These are phyloP conservation scores for Pelagophyceae sp. DNA, from an alignment of 352 stramenopile genomes.

Conservation along the genomic window DNA sequence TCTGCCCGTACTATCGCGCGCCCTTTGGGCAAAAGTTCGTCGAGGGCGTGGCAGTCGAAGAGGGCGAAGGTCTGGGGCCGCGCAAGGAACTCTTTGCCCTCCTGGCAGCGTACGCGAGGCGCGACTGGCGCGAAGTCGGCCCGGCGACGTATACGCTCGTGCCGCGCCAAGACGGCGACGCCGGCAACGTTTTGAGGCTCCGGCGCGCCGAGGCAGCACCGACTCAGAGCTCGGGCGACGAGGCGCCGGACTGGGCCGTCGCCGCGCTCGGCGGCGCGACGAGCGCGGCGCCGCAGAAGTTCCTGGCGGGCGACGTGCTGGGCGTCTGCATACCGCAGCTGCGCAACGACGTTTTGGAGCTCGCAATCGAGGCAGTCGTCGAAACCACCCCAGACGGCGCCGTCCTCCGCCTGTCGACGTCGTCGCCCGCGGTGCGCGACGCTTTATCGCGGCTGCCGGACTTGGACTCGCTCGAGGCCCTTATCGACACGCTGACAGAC, in stretches of 20 bases:
- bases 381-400: neutral
- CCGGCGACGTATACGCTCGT: neutral
- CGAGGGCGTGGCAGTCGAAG: constrained; percentile 34
- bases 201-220: neutral
- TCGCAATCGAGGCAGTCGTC: neutral
- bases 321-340: neutral
- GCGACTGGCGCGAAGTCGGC: neutral
- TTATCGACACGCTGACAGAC: neutral
- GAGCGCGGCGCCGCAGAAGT: neutral
- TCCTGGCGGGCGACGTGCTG: neutral
- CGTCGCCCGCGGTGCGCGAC: neutral
- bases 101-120: constrained; percentile 21
- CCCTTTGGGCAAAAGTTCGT: constrained; percentile 37
- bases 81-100: constrained; percentile 42
- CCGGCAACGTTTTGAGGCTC: neutral
- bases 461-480: neutral
- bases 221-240: no score
- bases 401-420: neutral
- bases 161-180: neutral
- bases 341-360: neutral
- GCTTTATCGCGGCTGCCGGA: neutral
- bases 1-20: constrained; percentile 29
- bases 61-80: constrained; percentile 41
- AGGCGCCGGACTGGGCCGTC: neutral
- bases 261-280: neutral